Conservation (phyloP, 495 filamentous ascomycete species). For the Neurospora tetraspora region DNA sequence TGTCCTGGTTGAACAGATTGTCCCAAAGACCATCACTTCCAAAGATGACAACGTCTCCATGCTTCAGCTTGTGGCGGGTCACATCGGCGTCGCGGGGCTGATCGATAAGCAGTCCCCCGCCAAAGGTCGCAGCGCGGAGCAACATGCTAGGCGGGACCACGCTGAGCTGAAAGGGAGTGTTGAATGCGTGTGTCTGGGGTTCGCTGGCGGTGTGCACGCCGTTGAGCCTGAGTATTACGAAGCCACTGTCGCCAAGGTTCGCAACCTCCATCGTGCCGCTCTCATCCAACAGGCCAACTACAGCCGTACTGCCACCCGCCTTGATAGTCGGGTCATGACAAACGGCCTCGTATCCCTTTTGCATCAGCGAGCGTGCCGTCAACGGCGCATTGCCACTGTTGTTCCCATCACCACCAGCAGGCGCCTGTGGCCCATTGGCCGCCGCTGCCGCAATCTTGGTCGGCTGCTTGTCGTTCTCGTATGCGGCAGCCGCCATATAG, state of each 20-base stretch:
- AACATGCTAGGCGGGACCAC: slow-evolving; percentile 74
- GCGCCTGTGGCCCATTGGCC: slow-evolving; percentile 13
- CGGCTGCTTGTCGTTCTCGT: slow-evolving; percentile 31
- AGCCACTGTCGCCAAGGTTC: slow-evolving; percentile 97
- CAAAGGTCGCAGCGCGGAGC: slow-evolving; percentile 65
- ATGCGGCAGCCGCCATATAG: slow-evolving; percentile 71
- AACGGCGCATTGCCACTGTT: slow-evolving; percentile 15
- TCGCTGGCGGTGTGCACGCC: slow-evolving; percentile 72
- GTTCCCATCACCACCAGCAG: neutral
- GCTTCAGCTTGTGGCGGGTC: slow-evolving; percentile 60
- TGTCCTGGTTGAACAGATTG: slow-evolving; percentile 84
- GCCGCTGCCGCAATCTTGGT: neutral
- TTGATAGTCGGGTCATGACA: slow-evolving; percentile 58
- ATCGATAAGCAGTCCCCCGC: slow-evolving; percentile 70
- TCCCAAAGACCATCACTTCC: slow-evolving; percentile 96
- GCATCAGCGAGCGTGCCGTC: slow-evolving; percentile 61
- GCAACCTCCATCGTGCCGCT: slow-evolving; percentile 74
- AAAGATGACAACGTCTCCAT: slow-evolving; percentile 85
- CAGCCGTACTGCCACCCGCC: slow-evolving; percentile 86
- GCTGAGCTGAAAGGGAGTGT: slow-evolving; percentile 91
- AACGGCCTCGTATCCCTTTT: slow-evolving; percentile 72
- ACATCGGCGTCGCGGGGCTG: slow-evolving; percentile 75
- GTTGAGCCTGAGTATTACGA: slow-evolving; percentile 71
- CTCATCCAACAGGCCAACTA: slow-evolving; percentile 59
- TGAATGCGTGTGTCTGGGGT: slow-evolving; percentile 93